Evolutionary conservation across 257 asterid species (phyloP), one percentile per base, ranked within the genome.

Genomic region (Nicotiana knightiana): DNA sequence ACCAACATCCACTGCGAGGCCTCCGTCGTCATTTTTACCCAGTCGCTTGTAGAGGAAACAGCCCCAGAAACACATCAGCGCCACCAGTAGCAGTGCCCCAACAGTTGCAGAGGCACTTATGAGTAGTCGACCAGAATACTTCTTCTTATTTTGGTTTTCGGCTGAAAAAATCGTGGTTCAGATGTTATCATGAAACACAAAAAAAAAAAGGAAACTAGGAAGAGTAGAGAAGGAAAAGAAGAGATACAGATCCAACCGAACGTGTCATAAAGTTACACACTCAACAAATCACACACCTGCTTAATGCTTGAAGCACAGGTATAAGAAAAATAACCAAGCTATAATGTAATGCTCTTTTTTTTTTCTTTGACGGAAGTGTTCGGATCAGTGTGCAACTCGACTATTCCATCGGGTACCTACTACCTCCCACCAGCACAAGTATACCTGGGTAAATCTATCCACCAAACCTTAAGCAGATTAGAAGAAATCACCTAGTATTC

Each of bases 31-130:
- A 80, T 87, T 86, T 90, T 93, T 93, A 76, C 94, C 94, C 79
- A 90, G 93, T 89, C 92, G 90, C 86, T 93, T 91, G 82, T 91
- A 91, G 86, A 94, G 87, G 86, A 84, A 93, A 84, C 97, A 94
- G 33, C 97, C 97, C 95, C 97, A 91, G 91, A 91, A 94, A 86
- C 97, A 94, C 97, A 94, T 93, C 18, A 94, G 93, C 48, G 98
- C 98, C 30, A 94, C 96, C 84, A 93, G 87, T 88, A 94, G 96
- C 88, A 94, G 84, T 1, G 94, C 98, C 83, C 97, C 97, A 33
- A 93, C 91, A 58, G 99, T 95, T 84, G 97, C 98, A 30, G 91
- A 82, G 59, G 99, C 97, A 87, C 99, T 93, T 85, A 92, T 88
- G 77, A 95, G 95, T 81, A 95, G 92, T 87, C 91, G 91, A 71